Evolutionary conservation across 768 basidiomycete genomes (phyloP).

Genomic region (Suillus weaverae): DNA sequence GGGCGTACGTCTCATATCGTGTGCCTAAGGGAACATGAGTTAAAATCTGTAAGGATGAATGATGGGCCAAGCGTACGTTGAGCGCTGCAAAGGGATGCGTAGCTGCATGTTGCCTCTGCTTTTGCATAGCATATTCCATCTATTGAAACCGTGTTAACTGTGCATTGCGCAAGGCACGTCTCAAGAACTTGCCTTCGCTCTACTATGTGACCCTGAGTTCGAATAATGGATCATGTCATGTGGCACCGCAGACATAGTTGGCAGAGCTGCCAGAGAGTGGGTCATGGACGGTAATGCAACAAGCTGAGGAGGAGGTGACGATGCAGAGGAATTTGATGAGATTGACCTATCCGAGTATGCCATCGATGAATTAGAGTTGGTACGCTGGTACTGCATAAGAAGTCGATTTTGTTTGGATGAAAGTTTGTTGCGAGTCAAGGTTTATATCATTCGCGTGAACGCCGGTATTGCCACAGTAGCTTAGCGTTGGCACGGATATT

Average conservation of each 20-base stretch:
- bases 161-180: background rate
- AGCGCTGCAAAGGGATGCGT: conserved; percentile 21
- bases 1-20: conserved; percentile 32
- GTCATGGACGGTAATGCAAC: conserved; percentile 33
- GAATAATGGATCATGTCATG: conserved; percentile 32
- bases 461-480: conserved; percentile 23
- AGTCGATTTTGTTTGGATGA: conserved; percentile 17
- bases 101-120: conserved; percentile 30
- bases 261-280: conserved; percentile 32
- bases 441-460: conserved; percentile 30
- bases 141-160: conserved; percentile 16
- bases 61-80: conserved; percentile 18
- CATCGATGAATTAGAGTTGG: conserved; percentile 33
- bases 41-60: conserved; percentile 6
- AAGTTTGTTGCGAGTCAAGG: conserved; percentile 1
- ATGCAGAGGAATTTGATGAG: conserved; percentile 32
- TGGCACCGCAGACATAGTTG: conserved; percentile 32
- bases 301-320: conserved; percentile 31
- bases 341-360: conserved; percentile 32
- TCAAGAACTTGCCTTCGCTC: conserved; percentile 26
- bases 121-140: conserved; percentile 34
- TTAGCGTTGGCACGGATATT: conserved; percentile 31
- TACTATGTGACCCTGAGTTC: conserved; percentile 30
- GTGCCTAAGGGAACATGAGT: conserved; percentile 20
- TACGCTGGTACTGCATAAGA: conserved; percentile 33